A percentile compares a stretch with the other conserved stretches of the same genome.
phyloP scores from a whole-genome alignment of 345 rosid species.

The Moricandia arvensis region DNA sequence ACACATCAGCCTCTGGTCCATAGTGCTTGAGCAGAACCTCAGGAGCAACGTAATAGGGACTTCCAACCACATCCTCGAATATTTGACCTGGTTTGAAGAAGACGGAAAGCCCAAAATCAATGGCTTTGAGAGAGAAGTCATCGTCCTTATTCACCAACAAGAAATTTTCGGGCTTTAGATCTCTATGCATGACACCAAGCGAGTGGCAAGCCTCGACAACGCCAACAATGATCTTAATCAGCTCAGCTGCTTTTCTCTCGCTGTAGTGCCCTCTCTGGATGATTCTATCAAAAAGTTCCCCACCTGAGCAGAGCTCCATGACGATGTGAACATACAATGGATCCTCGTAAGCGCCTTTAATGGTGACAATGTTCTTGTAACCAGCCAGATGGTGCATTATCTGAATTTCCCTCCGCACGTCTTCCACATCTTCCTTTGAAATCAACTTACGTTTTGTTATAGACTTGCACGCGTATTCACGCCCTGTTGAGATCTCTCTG shows the following conservation, averaged over 20 bases:
- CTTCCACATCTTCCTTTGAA: conserved; percentile 92
- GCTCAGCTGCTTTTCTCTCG: conserved; percentile 93
- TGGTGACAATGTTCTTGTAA: conserved; percentile 86
- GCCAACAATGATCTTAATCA: conserved; percentile 89
- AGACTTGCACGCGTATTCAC: conserved; percentile 93
- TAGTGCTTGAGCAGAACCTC: conserved; percentile 92
- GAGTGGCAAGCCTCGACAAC: conserved; percentile 98
- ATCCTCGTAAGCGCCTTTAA: conserved; percentile 97
- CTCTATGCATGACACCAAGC: conserved; percentile 98
- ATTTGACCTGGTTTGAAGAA: conserved; percentile 97
- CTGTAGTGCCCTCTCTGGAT: conserved; percentile 97
- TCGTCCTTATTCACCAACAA: conserved; percentile 95
- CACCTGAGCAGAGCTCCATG: conserved; percentile 97
- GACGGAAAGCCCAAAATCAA: conserved; percentile 95
- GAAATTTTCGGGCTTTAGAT: conserved; percentile 96
- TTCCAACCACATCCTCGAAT: conserved; percentile 94
- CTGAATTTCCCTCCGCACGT: conserved; percentile 94
- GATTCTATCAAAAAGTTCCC: conserved; percentile 93
- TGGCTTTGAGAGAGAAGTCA: conserved; percentile 96
- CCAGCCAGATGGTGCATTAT: conserved; percentile 99
- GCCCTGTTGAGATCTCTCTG: conserved; percentile 60
- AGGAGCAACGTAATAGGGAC: conserved; percentile 97
- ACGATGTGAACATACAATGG: conserved; percentile 79
- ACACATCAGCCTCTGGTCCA: conserved; percentile 96
- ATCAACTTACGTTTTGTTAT: conserved; percentile 93